Evolutionary conservation across 148 eudicot species (phyloP).

Genomic region (Suaeda aralocaspica): DNA sequence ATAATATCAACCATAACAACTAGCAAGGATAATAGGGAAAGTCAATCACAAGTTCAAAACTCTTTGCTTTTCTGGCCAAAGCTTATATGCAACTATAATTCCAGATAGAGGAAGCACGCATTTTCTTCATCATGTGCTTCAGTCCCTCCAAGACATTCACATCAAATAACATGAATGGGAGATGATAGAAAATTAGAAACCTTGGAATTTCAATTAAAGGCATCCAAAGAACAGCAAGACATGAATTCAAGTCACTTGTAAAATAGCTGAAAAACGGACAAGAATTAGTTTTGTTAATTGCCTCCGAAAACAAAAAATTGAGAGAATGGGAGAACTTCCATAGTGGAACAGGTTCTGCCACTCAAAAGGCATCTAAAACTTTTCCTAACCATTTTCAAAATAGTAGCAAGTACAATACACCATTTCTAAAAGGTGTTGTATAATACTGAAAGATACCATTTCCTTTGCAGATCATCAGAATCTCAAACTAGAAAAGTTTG

Average conservation of each 20-base stretch:
- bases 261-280: neutral
- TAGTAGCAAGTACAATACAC: neutral
- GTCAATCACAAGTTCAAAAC: too few relatives aligned
- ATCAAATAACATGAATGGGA: neutral
- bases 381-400: neutral
- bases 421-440: too few relatives aligned
- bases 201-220: neutral
- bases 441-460: neutral
- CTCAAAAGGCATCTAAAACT: neutral
- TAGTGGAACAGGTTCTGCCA: neutral
- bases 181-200: neutral
- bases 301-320: neutral
- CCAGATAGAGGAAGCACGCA: too few relatives aligned
- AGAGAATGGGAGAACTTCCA: neutral
- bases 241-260: neutral
- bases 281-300: neutral
- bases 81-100: too few relatives aligned
- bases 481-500: neutral
- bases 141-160: neutral
- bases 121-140: neutral
- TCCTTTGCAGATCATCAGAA: neutral
- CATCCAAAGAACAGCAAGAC: neutral
- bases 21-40: too few relatives aligned
- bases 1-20: too few relatives aligned
- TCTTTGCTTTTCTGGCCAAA: too few relatives aligned